Evolutionary conservation across 192 early-diverging fungal genomes (phyloP).

Genomic region (Coemansia sp.): DNA sequence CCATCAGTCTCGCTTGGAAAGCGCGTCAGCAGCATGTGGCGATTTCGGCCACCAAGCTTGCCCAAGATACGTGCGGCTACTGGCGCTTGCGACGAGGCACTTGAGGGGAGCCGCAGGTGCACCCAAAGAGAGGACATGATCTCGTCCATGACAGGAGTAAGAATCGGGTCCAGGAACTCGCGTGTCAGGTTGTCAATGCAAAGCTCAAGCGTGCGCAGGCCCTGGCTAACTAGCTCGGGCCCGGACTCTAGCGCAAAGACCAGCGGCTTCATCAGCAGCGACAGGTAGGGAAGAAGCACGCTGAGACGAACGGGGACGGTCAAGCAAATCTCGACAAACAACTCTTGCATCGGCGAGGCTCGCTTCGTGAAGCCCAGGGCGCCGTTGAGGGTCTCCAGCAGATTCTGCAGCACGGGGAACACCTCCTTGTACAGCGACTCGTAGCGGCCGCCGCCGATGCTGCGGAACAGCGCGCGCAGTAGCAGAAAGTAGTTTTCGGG

Average conservation of each 20-base stretch:
- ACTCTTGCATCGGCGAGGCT: conserved; percentile 82
- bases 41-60: conserved; percentile 97
- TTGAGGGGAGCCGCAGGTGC: conserved; percentile 85
- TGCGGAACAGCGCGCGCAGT: conserved; percentile 86
- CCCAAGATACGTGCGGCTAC: conserved; percentile 91
- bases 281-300: conserved; percentile 88
- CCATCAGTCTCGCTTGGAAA: conserved; percentile 19
- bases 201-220: conserved; percentile 91
- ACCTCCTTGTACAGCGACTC: conserved; percentile 96
- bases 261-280: conserved; percentile 93
- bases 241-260: conserved; percentile 90
- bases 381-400: conserved; percentile 89
- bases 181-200: conserved; percentile 98
- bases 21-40: conserved; percentile 69
- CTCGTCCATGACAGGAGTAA: conserved; percentile 90
- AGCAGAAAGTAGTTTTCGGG: conserved; percentile 93
- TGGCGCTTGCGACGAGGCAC: conserved; percentile 78
- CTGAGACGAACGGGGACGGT: conserved; percentile 96
- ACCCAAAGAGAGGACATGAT: conserved; percentile 93
- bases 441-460: conserved; percentile 96
- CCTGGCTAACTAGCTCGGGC: conserved; percentile 93
- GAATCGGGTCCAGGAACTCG: conserved; percentile 95
- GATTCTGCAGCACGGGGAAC: conserved; percentile 84
- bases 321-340: conserved; percentile 97
- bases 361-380: conserved; percentile 74